Evolutionary conservation across 345 rosid species (phyloP), one percentile per base, ranked within the genome.

Genomic region (Aurinia saxatilis): DNA sequence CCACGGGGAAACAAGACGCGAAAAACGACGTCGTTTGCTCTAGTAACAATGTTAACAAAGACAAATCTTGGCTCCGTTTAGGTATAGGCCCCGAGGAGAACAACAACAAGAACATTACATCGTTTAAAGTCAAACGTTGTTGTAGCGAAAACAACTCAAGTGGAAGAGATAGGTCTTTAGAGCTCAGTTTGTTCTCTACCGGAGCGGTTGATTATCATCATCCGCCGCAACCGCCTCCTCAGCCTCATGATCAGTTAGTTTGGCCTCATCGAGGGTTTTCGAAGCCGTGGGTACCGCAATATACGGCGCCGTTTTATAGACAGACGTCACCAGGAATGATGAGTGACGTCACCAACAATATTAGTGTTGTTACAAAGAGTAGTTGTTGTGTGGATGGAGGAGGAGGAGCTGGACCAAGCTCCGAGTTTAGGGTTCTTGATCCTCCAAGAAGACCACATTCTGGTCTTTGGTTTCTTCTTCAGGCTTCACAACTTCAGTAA

Each of bases 381-480:
- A 49, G 40, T 41, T 48, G 31, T 57, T 35, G 33, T 51, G 38
- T 51, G 54, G 66, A 60, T 3, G 67, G 52, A n/a, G 55, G 54
- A n/a, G 55, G 54, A 35, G 57, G 49, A 35, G 83, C 82, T 27
- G 95, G 90, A 44, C 82, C 95, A 48, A 82, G 86, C 76, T 73
- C 81, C 2, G 86, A 81, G 50, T 71, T 87, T 60, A 71, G 88
- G 78, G 77, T 90, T 68, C 73, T 85, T 48, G 93, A 84, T 80
- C 88, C 97, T 66, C 69, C 95, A 0, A 77, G 75, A 47, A 81
- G 96, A 76, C 85, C 88, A 47, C 82, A 78, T 80, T 80, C 95
- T 29, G 96, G 99, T 73, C 70, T 93, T 76, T 93, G 99, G 99
- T 93, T 93, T 73, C 77, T 79, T 70, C 85, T 93, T 51, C 88